These are phyloP conservation scores for Blakeslea trispora DNA, from an alignment of 371 early-diverging fungal species.

Conservation along the genomic window DNA sequence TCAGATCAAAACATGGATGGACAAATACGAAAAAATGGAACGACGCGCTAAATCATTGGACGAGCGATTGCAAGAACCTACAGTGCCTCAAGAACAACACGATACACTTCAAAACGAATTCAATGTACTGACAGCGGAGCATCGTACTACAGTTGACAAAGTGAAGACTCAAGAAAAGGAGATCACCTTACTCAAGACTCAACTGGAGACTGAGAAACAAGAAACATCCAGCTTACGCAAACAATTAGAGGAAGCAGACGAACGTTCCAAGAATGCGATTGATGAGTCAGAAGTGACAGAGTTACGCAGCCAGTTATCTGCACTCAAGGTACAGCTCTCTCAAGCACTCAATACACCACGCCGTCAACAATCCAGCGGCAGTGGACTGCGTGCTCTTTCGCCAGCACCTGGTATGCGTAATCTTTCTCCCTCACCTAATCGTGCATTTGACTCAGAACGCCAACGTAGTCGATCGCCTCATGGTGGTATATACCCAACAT, in stretches of 20 bases:
- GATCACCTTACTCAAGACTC: slow-evolving; percentile 57
- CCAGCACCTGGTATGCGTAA: slow-evolving; percentile 37
- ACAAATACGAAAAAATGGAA: slow-evolving; percentile 67
- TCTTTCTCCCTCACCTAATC: slow-evolving; percentile 38
- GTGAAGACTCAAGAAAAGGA: slow-evolving; percentile 67
- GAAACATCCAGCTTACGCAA: slow-evolving; percentile 68
- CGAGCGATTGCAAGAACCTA: slow-evolving; percentile 56
- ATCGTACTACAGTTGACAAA: slow-evolving; percentile 54
- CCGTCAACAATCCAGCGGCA: slow-evolving; percentile 32
- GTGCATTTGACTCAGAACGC: slow-evolving; percentile 25
- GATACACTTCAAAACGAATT: slow-evolving; percentile 59
- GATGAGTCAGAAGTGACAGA: slow-evolving; percentile 49
- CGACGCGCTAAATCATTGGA: slow-evolving; percentile 53
- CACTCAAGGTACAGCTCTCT: slow-evolving; percentile 51
- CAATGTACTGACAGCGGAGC: slow-evolving; percentile 42
- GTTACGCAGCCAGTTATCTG: slow-evolving; percentile 49
- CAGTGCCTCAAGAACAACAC: slow-evolving; percentile 64
- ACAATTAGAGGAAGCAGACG: slow-evolving; percentile 39
- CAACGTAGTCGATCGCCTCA: slow-evolving; percentile 25
- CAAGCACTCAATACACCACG: slow-evolving; percentile 43
- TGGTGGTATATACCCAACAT: slow-evolving; percentile 3
- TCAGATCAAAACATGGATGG: slow-evolving; percentile 72
- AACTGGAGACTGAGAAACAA: slow-evolving; percentile 63
- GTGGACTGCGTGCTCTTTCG: slow-evolving; percentile 27
- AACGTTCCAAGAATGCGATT: slow-evolving; percentile 31